These are phyloP conservation scores for Hyphopichia khmerensis DNA, from an alignment of 1,139 yeast species.

Conservation along the genomic window DNA sequence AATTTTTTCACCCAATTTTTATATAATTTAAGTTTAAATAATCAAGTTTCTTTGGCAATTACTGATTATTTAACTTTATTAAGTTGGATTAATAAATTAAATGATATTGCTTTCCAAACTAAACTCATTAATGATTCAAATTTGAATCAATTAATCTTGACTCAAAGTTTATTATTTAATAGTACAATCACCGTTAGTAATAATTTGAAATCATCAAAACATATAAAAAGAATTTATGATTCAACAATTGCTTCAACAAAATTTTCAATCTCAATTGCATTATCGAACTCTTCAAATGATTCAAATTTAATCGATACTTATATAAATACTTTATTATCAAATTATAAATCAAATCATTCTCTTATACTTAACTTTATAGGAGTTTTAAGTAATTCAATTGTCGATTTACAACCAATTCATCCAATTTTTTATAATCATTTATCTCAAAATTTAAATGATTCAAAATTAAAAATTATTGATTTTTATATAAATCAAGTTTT, in stretches of 20 bases:
- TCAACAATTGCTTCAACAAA: slow-evolving; percentile 42
- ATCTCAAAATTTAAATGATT: slow-evolving; percentile 8
- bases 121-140: background rate
- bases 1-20: slow-evolving; percentile 37
- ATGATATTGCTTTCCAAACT: slow-evolving; percentile 18
- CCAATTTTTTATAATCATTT: slow-evolving; percentile 37
- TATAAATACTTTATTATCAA: background rate
- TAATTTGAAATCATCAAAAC: slow-evolving; percentile 18
- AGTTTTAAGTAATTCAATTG: slow-evolving; percentile 35
- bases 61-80: slow-evolving; percentile 57
- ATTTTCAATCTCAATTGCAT: slow-evolving; percentile 20
- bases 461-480: slow-evolving; percentile 11
- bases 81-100: slow-evolving; percentile 50
- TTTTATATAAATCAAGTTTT: slow-evolving; percentile 35
- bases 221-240: slow-evolving; percentile 47
- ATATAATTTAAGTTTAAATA: slow-evolving; percentile 28
- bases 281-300: slow-evolving; percentile 7
- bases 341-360: background rate
- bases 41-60: slow-evolving; percentile 39
- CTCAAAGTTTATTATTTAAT: slow-evolving; percentile 24
- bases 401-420: slow-evolving; percentile 36
- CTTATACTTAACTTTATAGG: slow-evolving; percentile 30
- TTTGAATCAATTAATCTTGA: slow-evolving; percentile 12
- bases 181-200: slow-evolving; percentile 14
- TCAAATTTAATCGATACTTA: background rate